phyloP scores from a whole-genome alignment of 225 moss, liverwort and hornwort genomes.

The Ulota crispa region DNA sequence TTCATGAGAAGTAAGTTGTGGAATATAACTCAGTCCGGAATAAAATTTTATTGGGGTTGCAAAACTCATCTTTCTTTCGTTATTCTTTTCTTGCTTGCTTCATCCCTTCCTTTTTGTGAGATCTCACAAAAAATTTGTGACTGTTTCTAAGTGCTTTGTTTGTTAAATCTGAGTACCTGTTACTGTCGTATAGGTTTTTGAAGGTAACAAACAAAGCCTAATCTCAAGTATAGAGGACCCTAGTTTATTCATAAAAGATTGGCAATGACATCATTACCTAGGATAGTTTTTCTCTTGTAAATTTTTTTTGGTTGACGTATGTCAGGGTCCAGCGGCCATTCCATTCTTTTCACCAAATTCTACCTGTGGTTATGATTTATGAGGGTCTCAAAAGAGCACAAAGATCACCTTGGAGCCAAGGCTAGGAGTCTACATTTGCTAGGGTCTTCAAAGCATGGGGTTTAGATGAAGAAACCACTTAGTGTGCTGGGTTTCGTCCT shows the following conservation, averaged over 20 bases:
- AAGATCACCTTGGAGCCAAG: too few relatives aligned
- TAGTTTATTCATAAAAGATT: neutral
- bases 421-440: too few relatives aligned
- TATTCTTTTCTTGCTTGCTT: neutral
- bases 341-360: too few relatives aligned
- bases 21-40: too few relatives aligned
- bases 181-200: neutral
- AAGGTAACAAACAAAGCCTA: neutral
- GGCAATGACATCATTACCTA: neutral
- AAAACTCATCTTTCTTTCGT: neutral
- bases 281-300: neutral
- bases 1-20: conserved; percentile 67
- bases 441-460: too few relatives aligned
- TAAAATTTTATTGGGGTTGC: neutral
- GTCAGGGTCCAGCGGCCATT: neutral
- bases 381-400: too few relatives aligned
- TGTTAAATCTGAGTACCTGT: neutral
- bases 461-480: too few relatives aligned
- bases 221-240: neutral
- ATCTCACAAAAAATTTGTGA: neutral
- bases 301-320: neutral
- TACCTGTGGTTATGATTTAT: too few relatives aligned
- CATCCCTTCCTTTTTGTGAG: neutral
- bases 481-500: too few relatives aligned
- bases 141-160: neutral